A percentile compares a stretch with the other conserved stretches of the same genome.
These are phyloP conservation scores for Eucalyptus pumila DNA, from an alignment of 345 rosid species.

Conservation along the genomic window DNA sequence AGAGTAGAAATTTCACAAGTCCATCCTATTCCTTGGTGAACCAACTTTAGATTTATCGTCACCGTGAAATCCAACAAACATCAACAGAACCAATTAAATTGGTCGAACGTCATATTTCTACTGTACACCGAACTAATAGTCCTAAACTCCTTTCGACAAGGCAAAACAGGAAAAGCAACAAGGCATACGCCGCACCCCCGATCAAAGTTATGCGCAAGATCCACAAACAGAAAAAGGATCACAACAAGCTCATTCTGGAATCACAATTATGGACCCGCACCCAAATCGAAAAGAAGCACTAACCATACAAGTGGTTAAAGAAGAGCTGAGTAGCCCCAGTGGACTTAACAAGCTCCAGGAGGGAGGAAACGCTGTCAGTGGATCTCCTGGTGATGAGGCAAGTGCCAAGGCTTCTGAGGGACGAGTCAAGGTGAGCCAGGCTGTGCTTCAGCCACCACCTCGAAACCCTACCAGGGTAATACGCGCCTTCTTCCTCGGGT, in stretches of 20 bases:
- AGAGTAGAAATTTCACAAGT: not conserved
- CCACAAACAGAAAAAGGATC: not conserved
- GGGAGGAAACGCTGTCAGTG: conserved; percentile 67
- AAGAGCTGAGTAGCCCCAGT: conserved; percentile 92
- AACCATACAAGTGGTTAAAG: conserved; percentile 98
- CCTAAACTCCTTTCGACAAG: not conserved
- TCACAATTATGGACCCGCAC: not conserved
- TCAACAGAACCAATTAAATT: not conserved
- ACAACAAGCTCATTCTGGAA: not conserved
- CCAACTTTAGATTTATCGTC: not conserved
- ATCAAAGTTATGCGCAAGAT: not conserved
- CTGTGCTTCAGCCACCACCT: conserved; percentile 99
- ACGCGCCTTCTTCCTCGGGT: conserved; percentile 93
- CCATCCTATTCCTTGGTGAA: not conserved
- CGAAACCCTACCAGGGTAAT: conserved; percentile 86
- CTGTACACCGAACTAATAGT: not conserved
- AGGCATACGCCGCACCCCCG: not conserved
- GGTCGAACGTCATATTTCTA: not conserved
- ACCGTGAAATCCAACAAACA: not conserved
- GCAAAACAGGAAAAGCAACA: not conserved
- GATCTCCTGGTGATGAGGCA: conserved; percentile 80
- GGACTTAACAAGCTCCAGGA: conserved; percentile 68
- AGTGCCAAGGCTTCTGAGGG: conserved; percentile 84
- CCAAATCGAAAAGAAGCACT: conserved; percentile 8
- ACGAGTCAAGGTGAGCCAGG: conserved; percentile 80